These are phyloP conservation scores for Trichomonas vaginalis DNA, from an alignment of 208 protist genomes.

Conservation along the genomic window DNA sequence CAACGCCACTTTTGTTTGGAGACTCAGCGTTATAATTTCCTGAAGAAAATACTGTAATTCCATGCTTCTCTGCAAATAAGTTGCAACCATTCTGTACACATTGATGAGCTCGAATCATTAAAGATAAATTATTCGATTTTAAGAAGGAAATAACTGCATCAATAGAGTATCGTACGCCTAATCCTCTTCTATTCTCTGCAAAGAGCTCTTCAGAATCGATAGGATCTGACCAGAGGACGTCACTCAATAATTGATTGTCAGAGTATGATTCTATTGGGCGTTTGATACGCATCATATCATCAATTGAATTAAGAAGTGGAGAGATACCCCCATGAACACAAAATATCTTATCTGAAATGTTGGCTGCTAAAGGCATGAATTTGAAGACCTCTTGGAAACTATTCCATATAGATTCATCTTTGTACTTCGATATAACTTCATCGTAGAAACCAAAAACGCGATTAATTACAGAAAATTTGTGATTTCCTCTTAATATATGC, in stretches of 20 bases:
- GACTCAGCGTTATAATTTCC: neutral
- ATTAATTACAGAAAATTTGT: constrained; percentile 71
- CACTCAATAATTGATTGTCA: constrained; percentile 83
- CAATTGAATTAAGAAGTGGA: constrained; percentile 50
- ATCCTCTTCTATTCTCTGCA: constrained; percentile 88
- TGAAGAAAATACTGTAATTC: neutral
- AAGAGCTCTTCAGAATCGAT: constrained; percentile 40
- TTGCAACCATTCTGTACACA: neutral
- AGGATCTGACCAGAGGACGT: constrained; percentile 90
- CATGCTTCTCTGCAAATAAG: neutral
- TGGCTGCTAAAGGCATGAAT: constrained; percentile 81
- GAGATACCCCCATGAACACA: constrained; percentile 67
- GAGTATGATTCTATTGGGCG: constrained; percentile 51
- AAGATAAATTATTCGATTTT: neutral
- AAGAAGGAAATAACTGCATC: constrained; percentile 87
- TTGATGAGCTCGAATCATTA: neutral
- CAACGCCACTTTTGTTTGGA: neutral
- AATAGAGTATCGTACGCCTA: constrained; percentile 88
- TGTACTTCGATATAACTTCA: constrained; percentile 51
- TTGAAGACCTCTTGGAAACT: constrained; percentile 98
- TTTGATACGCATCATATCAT: constrained; percentile 61
- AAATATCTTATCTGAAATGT: constrained; percentile 51
- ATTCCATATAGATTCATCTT: constrained; percentile 64
- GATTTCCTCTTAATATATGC: constrained; percentile 69
- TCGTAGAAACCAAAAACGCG: constrained; percentile 96